Base-by-base conservation (phyloP, 805 yeast species). In the Starmerella asiatica region DNA sequence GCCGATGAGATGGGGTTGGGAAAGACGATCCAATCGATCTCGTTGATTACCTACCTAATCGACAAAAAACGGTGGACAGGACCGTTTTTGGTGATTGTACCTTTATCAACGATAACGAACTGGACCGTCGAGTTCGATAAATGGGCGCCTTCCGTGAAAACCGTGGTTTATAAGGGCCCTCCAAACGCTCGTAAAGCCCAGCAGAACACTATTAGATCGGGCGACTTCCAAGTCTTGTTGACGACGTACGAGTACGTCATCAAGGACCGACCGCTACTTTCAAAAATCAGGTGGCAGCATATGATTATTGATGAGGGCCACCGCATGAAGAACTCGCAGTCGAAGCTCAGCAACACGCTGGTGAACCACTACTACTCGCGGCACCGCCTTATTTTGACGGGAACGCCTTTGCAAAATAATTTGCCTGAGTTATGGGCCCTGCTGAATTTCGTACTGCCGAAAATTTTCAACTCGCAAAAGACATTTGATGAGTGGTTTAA, bases 1-100 rank as follows among this genome's bases (percentile, higher is more conserved):
- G 98, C 98, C 7, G 97, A 88, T 64, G 98, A 88, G 62, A 88
- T 88, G 98, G 98, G 98, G 43, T 69, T 88, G 42, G 98, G 98
- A 57, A 88, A 88, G 57, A 88, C 98, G 1, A 88, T 88, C 57
- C 98, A 88, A 64, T 76, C 95, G 0, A 77, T 88, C 39, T 85
- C 97, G 1, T 67, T 88, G 38, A 65, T 88, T 34, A 77, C 96
- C 0, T 82, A 88, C 52, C 67, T 88, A 40, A 72, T 81, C 31
- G 97, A 91, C 56, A 49, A 35, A 36, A 88, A 91, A 58, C 68
- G 75, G 42, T 75, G 77, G 43, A 64, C 70, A 3, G 95, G 95
- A 2, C 95, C 95, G 8, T 88, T 75, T 54, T 69, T 88, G 53
- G 94, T 88, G 12, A 83, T 88, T 61, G 98, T 88, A 29, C 98